Percentiles rank a stretch among this genome's conserved stretches.
These are phyloP conservation scores for Toxicodendron radicans DNA, from an alignment of 345 rosid species.

Conservation along the genomic window DNA sequence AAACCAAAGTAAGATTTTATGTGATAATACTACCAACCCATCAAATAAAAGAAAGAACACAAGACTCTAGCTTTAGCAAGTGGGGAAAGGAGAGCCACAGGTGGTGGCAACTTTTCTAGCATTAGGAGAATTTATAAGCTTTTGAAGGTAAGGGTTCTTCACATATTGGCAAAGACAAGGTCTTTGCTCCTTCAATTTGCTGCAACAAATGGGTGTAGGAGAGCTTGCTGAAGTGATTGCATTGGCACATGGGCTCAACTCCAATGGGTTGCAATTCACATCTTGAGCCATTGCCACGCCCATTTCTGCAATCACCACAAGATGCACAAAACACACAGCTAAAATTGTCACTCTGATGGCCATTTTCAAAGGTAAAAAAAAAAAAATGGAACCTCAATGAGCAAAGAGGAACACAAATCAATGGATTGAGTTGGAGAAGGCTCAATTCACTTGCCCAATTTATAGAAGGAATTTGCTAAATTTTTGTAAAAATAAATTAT, in stretches of 20 bases:
- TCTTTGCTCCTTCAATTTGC: constrained; percentile 23
- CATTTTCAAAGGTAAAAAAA: too few species aligned
- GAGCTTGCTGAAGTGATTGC: constrained; percentile 7
- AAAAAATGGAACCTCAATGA: neutral
- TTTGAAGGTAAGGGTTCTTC: constrained; percentile 17
- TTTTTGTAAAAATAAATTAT: neutral
- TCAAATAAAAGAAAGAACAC: neutral
- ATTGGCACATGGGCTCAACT: constrained; percentile 25
- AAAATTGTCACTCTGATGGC: constrained; percentile 10
- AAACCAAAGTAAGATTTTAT: too few species aligned
- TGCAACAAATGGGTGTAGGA: constrained; percentile 25
- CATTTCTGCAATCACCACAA: too few species aligned
- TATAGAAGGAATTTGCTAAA: neutral
- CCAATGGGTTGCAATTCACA: constrained; percentile 15
- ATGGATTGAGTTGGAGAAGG: too few species aligned
- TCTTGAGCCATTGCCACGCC: constrained; percentile 1
- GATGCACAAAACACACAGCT: neutral
- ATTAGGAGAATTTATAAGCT: constrained; percentile 27
- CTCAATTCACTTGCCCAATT: neutral
- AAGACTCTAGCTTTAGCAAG: constrained; percentile 6
- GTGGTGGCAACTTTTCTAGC: constrained; percentile 28
- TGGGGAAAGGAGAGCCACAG: constrained; percentile 28
- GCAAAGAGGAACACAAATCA: neutral
- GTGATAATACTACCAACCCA: too few species aligned
- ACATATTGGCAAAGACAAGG: constrained; percentile 34